phyloP scores from a whole-genome alignment of 306 rosid species.

The Crataegus laevigata region DNA sequence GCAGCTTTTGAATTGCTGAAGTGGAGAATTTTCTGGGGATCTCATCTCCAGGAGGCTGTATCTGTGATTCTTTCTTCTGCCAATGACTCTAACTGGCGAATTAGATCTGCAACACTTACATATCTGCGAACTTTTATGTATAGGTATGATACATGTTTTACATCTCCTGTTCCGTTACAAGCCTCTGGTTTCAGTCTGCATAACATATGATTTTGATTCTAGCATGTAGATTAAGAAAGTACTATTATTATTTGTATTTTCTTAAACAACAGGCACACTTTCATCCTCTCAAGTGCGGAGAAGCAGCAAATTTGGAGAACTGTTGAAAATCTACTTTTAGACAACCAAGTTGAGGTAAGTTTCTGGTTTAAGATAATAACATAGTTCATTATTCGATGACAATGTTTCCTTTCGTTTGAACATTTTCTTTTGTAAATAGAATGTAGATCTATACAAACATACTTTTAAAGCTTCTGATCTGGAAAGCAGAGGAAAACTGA shows the following conservation, averaged over 20 bases:
- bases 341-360: slow-evolving; percentile 98
- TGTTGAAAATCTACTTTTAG: slow-evolving; percentile 82
- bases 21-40: slow-evolving; percentile 86
- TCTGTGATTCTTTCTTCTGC: slow-evolving; percentile 82
- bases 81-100: slow-evolving; percentile 87
- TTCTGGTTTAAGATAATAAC: slow-evolving; percentile 1
- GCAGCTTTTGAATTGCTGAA: slow-evolving; percentile 84
- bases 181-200: background rate
- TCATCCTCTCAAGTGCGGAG: slow-evolving; percentile 57
- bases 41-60: slow-evolving; percentile 72
- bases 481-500: background rate
- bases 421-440: background rate
- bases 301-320: slow-evolving; percentile 82
- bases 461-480: background rate
- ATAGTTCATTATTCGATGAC: background rate
- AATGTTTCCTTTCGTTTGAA: background rate
- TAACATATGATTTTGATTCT: background rate
- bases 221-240: background rate
- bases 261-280: slow-evolving; percentile 75
- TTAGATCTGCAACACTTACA: slow-evolving; percentile 87
- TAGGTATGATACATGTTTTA: slow-evolving; percentile 47
- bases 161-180: background rate
- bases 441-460: background rate
- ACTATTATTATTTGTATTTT: background rate
- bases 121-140: slow-evolving; percentile 90